phyloP scores from a whole-genome alignment of 352 stramenopile genomes.

The Phytophthora pseudosyringae region DNA sequence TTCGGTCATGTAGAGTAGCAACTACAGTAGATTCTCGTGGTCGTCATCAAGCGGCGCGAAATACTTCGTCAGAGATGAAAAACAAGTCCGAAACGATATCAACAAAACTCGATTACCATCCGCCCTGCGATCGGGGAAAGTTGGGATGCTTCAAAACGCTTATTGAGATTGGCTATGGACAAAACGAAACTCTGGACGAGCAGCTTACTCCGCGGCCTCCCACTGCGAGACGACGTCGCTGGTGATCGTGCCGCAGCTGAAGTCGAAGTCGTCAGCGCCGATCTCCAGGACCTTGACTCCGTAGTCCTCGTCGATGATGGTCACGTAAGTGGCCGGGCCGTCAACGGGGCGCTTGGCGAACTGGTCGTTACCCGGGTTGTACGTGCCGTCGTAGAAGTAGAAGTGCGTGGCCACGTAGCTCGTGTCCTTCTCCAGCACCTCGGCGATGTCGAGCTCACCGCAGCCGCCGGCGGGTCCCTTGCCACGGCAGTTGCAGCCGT shows the following conservation, averaged over 20 bases:
- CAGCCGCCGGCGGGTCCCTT: slow-evolving; percentile 65
- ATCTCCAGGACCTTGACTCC: slow-evolving; percentile 76
- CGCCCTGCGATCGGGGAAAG: too few species aligned
- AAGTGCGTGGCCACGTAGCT: slow-evolving; percentile 77
- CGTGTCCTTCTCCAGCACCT: slow-evolving; percentile 71
- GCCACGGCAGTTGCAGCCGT: slow-evolving; percentile 85
- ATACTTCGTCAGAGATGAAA: not conserved
- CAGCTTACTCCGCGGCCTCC: slow-evolving; percentile 45
- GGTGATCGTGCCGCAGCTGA: slow-evolving; percentile 50
- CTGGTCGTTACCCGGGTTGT: slow-evolving; percentile 67
- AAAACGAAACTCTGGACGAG: slow-evolving; percentile 12
- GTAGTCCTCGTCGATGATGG: slow-evolving; percentile 71
- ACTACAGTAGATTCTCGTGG: not conserved
- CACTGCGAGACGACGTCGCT: slow-evolving; percentile 65
- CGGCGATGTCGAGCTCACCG: slow-evolving; percentile 80
- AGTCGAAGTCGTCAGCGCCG: slow-evolving; percentile 70
- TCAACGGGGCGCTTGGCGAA: slow-evolving; percentile 59
- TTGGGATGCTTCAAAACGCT: slow-evolving; percentile 7
- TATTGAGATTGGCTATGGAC: slow-evolving; percentile 30
- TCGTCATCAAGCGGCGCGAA: slow-evolving; percentile 18
- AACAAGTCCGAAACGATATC: slow-evolving; percentile 8
- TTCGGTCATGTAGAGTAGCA: slow-evolving; percentile 37
- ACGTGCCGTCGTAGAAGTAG: slow-evolving; percentile 76
- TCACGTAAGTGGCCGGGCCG: slow-evolving; percentile 64
- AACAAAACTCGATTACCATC: not conserved